Evolutionary conservation across 352 stramenopile species (phyloP), one percentile per base, ranked within the genome.

Genomic region (Pythium biforme): DNA sequence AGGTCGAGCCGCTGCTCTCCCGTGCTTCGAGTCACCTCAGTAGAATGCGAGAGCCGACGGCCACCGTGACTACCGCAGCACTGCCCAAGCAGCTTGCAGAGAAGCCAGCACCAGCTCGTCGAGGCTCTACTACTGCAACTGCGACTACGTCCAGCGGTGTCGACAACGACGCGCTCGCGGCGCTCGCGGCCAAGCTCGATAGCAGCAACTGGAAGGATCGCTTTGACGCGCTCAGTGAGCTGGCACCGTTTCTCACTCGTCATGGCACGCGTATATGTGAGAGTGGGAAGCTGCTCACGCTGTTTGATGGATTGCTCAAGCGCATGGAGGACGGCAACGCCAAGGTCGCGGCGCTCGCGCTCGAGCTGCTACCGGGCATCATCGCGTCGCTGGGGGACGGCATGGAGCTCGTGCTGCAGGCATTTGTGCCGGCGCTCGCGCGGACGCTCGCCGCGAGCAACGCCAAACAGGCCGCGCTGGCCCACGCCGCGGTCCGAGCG

Each of bases 171-270:
- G 61, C 65, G 12, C 51, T 94, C 12, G 51, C 64, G 54, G 50
- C 49, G n/a, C 53, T 94, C 12, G 59, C 77, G 5, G 73, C 65
- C 12, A 75, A 75, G 22, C 76, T 94, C 17, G 73, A 87, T 6
- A 91, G 79, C 50, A 81, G 62, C 62, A 91, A 91, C 59, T 94
- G 83, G 85, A 91, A 89, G 68, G 83, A 91, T 46, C 82, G 85
- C 0, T 85, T 84, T 23, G 78, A 92, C 7, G 83, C 81, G 5
- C 59, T 94, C 0, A 65, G 67, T 8, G 75, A 84, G 14, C 55
- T 65, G 0, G 77, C 64, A 0, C 52, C 74, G 0, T 86, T 89
- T 25, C 54, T 89, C 15, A 53, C 55, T 37, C 57, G 59, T 9
- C 56, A 73, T 26, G 54, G 33, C 3, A 20, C 54, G 0, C 64